These are phyloP conservation scores for Anthostomella pinea DNA, from an alignment of 2,329 filamentous ascomycete species.

Conservation along the genomic window DNA sequence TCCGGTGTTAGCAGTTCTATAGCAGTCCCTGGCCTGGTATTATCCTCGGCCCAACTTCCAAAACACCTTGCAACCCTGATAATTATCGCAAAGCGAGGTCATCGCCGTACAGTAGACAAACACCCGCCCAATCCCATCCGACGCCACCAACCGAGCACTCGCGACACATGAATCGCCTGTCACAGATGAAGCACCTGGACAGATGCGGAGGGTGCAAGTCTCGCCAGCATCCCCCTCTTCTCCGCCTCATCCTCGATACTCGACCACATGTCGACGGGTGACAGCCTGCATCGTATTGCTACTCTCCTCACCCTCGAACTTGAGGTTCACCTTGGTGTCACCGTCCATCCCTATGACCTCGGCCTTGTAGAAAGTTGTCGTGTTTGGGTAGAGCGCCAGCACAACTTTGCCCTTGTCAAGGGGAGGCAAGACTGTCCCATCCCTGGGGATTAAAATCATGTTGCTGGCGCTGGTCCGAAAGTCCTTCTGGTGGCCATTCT, in stretches of 20 bases:
- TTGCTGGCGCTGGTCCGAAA: slow-evolving; percentile 71
- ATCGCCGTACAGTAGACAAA: too few species aligned
- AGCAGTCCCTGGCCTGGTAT: too few species aligned
- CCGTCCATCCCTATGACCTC: slow-evolving; percentile 71
- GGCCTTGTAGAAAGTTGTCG: slow-evolving; percentile 81
- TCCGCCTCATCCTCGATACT: slow-evolving; percentile 56
- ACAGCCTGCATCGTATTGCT: slow-evolving; percentile 72
- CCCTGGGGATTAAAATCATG: slow-evolving; percentile 72
- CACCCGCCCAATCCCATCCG: too few species aligned
- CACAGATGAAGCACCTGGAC: too few species aligned
- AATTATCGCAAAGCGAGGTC: too few species aligned
- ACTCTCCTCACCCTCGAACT: slow-evolving; percentile 79
- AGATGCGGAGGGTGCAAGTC: too few species aligned
- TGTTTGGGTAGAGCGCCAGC: slow-evolving; percentile 76
- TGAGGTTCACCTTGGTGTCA: slow-evolving; percentile 57
- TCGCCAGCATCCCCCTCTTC: not conserved
- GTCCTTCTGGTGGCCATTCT: slow-evolving; percentile 61
- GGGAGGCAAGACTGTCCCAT: slow-evolving; percentile 52
- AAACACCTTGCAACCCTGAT: too few species aligned
- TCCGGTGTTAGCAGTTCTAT: too few species aligned
- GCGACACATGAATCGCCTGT: too few species aligned
- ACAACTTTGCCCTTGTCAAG: slow-evolving; percentile 69
- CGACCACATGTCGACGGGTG: slow-evolving; percentile 72
- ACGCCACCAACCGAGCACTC: too few species aligned
- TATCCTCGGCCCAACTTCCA: too few species aligned